Percentiles rank a stretch among this genome's conserved stretches.
These are phyloP conservation scores for Parathielavia appendiculata DNA, from an alignment of 495 filamentous ascomycete species.

Conservation along the genomic window DNA sequence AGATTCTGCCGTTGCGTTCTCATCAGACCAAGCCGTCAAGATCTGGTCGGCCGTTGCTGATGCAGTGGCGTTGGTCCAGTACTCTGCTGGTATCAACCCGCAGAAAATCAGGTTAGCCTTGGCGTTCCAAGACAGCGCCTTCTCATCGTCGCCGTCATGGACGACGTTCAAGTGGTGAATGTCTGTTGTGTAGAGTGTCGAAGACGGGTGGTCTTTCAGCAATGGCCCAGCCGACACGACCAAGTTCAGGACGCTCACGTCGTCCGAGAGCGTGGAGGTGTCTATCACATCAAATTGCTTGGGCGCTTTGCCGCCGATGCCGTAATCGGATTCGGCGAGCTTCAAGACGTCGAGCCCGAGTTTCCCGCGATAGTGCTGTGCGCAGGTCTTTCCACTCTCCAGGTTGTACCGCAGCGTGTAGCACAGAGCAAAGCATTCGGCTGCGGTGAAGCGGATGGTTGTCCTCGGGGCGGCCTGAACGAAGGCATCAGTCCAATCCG, in stretches of 20 bases:
- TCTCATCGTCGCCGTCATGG: constrained; percentile 21
- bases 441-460: constrained; percentile 40
- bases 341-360: constrained; percentile 27
- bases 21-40: constrained; percentile 4
- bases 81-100: constrained; percentile 44
- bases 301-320: constrained; percentile 30
- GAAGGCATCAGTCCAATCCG: constrained; percentile 33
- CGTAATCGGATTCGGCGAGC: constrained; percentile 42
- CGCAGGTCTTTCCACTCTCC: constrained; percentile 19
- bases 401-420: constrained; percentile 39
- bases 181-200: constrained; percentile 46
- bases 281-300: constrained; percentile 53
- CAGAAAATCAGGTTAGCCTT: constrained; percentile 44
- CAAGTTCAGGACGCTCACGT: constrained; percentile 46
- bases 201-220: constrained; percentile 33
- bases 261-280: constrained; percentile 50
- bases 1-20: background rate
- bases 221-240: constrained; percentile 46
- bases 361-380: constrained; percentile 30
- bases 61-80: constrained; percentile 45
- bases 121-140: constrained; percentile 41
- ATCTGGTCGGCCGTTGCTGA: constrained; percentile 31
- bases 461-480: constrained; percentile 23
- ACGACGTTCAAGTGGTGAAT: constrained; percentile 23
- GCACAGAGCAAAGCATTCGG: constrained; percentile 45